Evolutionary conservation across 371 early-diverging fungal genomes (phyloP).

Genomic region (Mucor plumbeus): DNA sequence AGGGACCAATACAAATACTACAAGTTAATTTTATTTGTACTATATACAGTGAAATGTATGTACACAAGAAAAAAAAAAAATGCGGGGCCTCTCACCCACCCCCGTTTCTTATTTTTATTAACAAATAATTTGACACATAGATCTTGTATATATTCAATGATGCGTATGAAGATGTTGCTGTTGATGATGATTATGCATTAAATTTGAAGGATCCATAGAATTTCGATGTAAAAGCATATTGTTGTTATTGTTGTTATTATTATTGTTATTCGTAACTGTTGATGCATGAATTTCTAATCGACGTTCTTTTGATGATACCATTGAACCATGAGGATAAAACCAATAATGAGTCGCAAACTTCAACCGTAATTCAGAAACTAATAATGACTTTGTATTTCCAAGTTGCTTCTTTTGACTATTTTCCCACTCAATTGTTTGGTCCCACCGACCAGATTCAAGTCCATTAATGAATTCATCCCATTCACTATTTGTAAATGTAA

Average conservation of each 20-base stretch:
- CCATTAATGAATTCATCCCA: constrained; percentile 58
- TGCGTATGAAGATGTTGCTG: constrained; percentile 5
- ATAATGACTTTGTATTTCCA: constrained; percentile 15
- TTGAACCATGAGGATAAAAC: constrained; percentile 39
- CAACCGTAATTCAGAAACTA: constrained; percentile 39
- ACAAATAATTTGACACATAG: not conserved
- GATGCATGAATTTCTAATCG: constrained; percentile 15
- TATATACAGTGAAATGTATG: not conserved
- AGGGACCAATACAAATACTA: constrained; percentile 5
- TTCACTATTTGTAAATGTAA: constrained; percentile 57
- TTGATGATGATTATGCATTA: constrained; percentile 5
- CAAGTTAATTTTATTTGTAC: constrained; percentile 9
- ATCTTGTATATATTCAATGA: not conserved
- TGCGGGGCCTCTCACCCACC: constrained; percentile 5
- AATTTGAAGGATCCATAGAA: constrained; percentile 12
- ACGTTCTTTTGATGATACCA: constrained; percentile 34
- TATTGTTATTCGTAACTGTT: constrained; percentile 12
- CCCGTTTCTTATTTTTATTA: not conserved
- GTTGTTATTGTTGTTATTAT: not conserved
- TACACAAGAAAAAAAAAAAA: not conserved
- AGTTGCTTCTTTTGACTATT: constrained; percentile 14
- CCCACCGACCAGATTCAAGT: constrained; percentile 40
- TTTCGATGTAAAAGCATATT: constrained; percentile 10
- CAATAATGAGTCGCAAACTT: constrained; percentile 45
- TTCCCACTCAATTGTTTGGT: constrained; percentile 39